A percentile compares a stretch with the other conserved stretches of the same genome.
Conservation (phyloP, 208 protist species). For the Trypanosoma melophagium region DNA sequence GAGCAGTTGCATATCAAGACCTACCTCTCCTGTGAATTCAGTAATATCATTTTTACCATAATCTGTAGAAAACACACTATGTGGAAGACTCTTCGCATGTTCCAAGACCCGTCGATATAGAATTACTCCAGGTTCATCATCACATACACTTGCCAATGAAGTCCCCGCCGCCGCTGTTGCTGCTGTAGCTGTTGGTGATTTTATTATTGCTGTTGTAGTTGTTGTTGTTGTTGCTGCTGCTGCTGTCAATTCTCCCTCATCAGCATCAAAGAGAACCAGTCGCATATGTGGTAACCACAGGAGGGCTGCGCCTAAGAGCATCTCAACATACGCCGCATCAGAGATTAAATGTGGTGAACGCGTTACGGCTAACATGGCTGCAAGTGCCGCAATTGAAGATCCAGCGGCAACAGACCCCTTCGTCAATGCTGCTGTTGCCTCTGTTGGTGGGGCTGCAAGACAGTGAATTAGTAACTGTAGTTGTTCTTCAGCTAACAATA, state of each 20-base stretch:
- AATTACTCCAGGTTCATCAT: background rate
- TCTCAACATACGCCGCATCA: constrained; percentile 6
- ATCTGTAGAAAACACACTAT: constrained; percentile 16
- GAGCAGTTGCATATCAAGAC: constrained; percentile 21
- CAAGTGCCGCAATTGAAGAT: constrained; percentile 16
- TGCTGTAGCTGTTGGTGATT: background rate
- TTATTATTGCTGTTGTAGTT: background rate
- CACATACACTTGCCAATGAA: background rate
- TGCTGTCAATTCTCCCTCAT: background rate
- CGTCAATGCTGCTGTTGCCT: background rate
- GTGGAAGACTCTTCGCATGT: constrained; percentile 20
- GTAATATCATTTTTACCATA: background rate
- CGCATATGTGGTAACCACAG: constrained; percentile 29
- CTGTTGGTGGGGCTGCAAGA: constrained; percentile 4
- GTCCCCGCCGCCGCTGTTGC: background rate
- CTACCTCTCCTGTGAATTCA: constrained; percentile 7
- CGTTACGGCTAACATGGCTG: constrained; percentile 13
- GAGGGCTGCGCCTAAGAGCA: constrained; percentile 5
- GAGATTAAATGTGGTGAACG: constrained; percentile 1
- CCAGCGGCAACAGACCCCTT: constrained; percentile 10
- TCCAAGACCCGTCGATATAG: constrained; percentile 1
- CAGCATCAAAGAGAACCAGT: constrained; percentile 1
- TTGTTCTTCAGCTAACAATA: background rate
- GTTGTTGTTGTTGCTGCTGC: background rate
- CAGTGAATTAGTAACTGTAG: constrained; percentile 12